Evolutionary conservation across 2,329 filamentous ascomycete genomes (phyloP).

Genomic region (Aspergillus spinulosporus): DNA sequence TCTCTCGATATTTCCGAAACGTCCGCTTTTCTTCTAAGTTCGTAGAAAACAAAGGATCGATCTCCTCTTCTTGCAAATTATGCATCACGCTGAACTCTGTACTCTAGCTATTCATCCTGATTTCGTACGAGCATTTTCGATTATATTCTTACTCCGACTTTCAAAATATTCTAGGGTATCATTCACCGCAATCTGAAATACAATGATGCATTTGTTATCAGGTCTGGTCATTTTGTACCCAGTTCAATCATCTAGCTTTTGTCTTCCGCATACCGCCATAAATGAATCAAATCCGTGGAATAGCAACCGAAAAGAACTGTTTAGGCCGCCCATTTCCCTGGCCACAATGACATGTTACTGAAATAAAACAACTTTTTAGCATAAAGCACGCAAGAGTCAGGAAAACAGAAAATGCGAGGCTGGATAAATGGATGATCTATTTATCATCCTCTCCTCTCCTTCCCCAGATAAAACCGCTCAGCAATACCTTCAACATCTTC

Average conservation of each 20-base stretch:
- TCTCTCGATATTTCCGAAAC: not conserved
- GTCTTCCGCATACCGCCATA: not conserved
- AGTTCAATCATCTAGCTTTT: not conserved
- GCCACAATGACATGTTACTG: not conserved
- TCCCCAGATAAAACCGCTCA: conserved; percentile 44
- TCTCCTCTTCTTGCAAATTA: not conserved
- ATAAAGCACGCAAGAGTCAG: not conserved
- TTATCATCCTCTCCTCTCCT: not conserved
- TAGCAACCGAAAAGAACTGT: not conserved
- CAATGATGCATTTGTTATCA: no score
- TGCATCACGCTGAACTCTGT: not conserved
- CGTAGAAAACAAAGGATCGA: conserved; percentile 1
- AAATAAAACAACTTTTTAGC: not conserved
- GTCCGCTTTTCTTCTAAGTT: not conserved
- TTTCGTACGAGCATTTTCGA: no score
- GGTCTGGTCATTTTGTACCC: not conserved
- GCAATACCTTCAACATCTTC: conserved; percentile 44
- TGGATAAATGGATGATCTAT: not conserved
- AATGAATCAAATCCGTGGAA: conserved; percentile 2
- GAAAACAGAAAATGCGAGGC: not conserved
- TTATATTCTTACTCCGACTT: no score
- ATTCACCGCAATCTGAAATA: no score
- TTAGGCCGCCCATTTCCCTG: not conserved
- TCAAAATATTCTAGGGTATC: no score
- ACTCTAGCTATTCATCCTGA: not conserved